These are phyloP conservation scores for Trifolium repens DNA, from an alignment of 306 rosid species.

Conservation along the genomic window DNA sequence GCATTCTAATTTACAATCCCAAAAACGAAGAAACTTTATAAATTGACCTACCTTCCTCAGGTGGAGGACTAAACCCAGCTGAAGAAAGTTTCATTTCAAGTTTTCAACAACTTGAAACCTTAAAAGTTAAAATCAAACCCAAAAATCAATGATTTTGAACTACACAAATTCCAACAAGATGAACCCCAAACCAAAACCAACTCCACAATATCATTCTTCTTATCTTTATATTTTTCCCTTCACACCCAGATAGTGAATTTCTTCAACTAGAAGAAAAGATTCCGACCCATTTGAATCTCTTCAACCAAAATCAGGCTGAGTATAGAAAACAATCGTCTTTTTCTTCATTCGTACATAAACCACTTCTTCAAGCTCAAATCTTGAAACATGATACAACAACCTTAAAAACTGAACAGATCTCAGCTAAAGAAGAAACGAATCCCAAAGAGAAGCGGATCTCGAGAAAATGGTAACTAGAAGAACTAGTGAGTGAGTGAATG, in stretches of 20 bases:
- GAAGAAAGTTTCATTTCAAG: constrained; percentile 85
- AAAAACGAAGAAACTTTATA: constrained; percentile 34
- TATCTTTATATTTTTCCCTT: constrained; percentile 27
- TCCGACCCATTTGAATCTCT: constrained; percentile 44
- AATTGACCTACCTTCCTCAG: constrained; percentile 70
- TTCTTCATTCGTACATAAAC: constrained; percentile 73
- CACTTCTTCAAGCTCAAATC: constrained; percentile 50
- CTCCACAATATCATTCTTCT: constrained; percentile 51
- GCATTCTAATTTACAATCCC: constrained; percentile 23
- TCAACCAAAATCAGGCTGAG: constrained; percentile 80
- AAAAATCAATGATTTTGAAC: constrained; percentile 43
- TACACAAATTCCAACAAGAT: constrained; percentile 38
- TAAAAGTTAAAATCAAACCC: constrained; percentile 35
- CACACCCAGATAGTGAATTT: constrained; percentile 19
- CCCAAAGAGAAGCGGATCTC: constrained; percentile 67
- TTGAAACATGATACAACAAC: constrained; percentile 47
- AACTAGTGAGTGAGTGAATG: constrained; percentile 33
- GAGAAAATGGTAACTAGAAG: constrained; percentile 15
- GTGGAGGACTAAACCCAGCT: constrained; percentile 85
- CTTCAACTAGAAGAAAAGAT: constrained; percentile 39
- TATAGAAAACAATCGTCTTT: constrained; percentile 51
- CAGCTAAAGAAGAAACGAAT: constrained; percentile 46
- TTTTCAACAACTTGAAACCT: constrained; percentile 42
- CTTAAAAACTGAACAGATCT: constrained; percentile 65
- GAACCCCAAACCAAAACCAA: constrained; percentile 31